Percentiles rank a stretch among this genome's conserved stretches.
phyloP scores from a whole-genome alignment of 2,329 filamentous ascomycete species.

The Triangularia setosa region DNA sequence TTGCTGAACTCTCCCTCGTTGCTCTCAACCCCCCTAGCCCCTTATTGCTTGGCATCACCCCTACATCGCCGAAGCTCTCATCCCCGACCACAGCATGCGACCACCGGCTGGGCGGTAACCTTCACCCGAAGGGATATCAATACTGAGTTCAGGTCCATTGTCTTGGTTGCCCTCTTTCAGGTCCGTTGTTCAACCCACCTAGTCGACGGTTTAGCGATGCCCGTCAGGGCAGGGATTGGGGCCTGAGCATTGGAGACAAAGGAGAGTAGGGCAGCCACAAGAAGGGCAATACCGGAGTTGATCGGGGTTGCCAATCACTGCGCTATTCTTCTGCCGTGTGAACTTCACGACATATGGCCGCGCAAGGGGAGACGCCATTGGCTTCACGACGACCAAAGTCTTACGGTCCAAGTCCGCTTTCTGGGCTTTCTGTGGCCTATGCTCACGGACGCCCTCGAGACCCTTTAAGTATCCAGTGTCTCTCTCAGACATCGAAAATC shows the following conservation, averaged over 20 bases:
- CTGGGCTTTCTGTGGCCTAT: background rate
- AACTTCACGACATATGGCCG: constrained; percentile 3
- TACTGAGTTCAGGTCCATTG: background rate
- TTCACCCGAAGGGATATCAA: background rate
- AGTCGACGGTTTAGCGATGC: background rate
- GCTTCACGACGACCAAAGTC: background rate
- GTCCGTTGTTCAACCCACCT: background rate
- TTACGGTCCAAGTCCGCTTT: background rate
- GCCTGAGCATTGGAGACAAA: background rate
- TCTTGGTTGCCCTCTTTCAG: background rate
- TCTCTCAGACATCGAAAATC: constrained; percentile 1
- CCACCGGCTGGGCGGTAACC: constrained; percentile 9
- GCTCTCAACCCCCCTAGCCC: background rate
- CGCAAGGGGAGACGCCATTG: background rate
- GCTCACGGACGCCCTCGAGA: background rate
- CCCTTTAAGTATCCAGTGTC: constrained; percentile 15
- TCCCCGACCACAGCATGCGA: constrained; percentile 1
- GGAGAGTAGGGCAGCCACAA: background rate
- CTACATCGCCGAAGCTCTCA: background rate
- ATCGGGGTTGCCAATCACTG: background rate
- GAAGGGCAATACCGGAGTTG: constrained; percentile 2
- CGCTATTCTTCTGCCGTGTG: background rate
- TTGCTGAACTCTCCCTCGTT: background rate
- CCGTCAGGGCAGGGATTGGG: background rate
- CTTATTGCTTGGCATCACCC: background rate